These are phyloP conservation scores for Scenedesmus sp. DNA, from an alignment of 163 green algal genomes.

Conservation along the genomic window DNA sequence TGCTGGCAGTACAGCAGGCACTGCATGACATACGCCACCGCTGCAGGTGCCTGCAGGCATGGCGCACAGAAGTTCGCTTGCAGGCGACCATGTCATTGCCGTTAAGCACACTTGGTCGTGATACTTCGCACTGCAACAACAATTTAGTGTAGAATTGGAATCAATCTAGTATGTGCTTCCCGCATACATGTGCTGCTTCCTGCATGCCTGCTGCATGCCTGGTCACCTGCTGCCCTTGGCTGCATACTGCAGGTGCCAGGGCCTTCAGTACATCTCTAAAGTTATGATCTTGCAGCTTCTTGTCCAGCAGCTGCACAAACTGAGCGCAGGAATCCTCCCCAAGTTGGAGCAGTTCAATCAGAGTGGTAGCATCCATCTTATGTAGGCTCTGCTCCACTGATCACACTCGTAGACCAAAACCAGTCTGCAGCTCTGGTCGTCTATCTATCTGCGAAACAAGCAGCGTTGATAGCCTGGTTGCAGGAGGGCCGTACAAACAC, in stretches of 20 bases:
- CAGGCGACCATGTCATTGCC: not conserved
- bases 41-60: not conserved
- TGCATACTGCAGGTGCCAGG: not conserved
- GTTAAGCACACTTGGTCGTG: not conserved
- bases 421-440: not conserved
- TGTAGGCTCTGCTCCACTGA: not conserved
- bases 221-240: not conserved
- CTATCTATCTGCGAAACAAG: not conserved
- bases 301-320: not conserved
- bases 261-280: not conserved
- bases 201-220: not conserved
- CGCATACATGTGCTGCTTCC: not conserved
- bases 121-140: not conserved
- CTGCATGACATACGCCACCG: not conserved
- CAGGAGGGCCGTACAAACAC: not conserved
- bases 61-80: not conserved
- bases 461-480: not conserved
- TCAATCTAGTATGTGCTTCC: not conserved
- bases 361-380: not conserved
- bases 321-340: not conserved
- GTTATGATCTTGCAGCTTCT: slow-evolving; percentile 21
- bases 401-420: not conserved
- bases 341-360: not conserved
- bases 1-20: slow-evolving; percentile 46
- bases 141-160: too few relatives aligned